Conservation (phyloP, 352 stramenopile genomes). For the Phytophthora meadii region DNA sequence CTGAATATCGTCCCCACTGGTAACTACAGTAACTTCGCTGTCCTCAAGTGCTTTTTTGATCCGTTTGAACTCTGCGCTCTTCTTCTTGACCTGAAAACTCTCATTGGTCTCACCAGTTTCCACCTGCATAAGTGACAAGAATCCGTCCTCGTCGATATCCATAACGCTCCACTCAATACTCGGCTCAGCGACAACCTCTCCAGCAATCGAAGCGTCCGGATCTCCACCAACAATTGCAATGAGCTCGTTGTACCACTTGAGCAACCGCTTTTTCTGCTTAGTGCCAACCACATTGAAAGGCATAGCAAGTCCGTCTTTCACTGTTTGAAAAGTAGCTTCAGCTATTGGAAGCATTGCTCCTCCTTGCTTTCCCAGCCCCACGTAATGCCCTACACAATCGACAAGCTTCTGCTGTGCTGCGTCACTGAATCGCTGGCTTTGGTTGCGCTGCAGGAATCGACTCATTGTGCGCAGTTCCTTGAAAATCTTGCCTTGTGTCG, state of each 20-base stretch:
- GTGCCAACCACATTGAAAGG: conserved; percentile 81
- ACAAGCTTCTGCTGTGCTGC: conserved; percentile 83
- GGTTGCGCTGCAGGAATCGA: conserved; percentile 82
- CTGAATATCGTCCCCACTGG: conserved; percentile 56
- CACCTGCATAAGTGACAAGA: conserved; percentile 72
- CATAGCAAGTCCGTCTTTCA: conserved; percentile 87
- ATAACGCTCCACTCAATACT: conserved; percentile 69
- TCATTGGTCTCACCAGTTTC: conserved; percentile 75
- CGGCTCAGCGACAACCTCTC: conserved; percentile 14
- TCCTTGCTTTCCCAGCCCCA: conserved; percentile 64
- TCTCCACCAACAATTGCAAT: conserved; percentile 63
- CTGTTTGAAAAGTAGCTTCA: conserved; percentile 67
- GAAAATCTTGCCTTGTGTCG: conserved; percentile 58
- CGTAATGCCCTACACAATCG: conserved; percentile 73
- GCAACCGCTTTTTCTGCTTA: conserved; percentile 83
- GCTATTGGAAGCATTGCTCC: conserved; percentile 52
- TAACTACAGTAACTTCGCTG: conserved; percentile 61
- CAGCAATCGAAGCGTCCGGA: conserved; percentile 37
- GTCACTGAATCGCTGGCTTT: conserved; percentile 79
- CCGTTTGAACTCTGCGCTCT: conserved; percentile 70
- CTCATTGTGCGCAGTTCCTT: conserved; percentile 82
- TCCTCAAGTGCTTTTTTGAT: conserved; percentile 74
- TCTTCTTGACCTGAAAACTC: conserved; percentile 72
- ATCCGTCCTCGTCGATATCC: conserved; percentile 78
- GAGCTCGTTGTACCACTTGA: conserved; percentile 90